Percentiles rank a stretch among this genome's conserved stretches.
Conservation (phyloP, 441 rosid species). For the Arabidopsis lyrata region DNA sequence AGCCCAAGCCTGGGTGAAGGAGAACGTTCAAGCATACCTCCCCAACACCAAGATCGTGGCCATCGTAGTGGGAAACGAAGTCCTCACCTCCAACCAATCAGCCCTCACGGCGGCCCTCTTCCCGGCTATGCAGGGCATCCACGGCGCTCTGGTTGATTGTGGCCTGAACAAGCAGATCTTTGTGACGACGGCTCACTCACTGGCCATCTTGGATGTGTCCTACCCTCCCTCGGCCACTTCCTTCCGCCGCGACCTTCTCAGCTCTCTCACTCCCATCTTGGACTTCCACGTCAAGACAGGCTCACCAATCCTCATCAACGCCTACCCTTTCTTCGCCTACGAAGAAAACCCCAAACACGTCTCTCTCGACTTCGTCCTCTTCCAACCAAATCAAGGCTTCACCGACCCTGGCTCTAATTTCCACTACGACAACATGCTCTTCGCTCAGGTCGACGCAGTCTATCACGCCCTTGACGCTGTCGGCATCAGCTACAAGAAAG, state of each 20-base stretch:
- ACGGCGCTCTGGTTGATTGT: slow-evolving; percentile 67
- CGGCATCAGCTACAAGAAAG: slow-evolving; percentile 63
- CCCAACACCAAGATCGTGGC: slow-evolving; percentile 87
- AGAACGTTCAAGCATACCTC: slow-evolving; percentile 73
- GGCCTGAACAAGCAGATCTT: slow-evolving; percentile 77
- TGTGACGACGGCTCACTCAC: slow-evolving; percentile 89
- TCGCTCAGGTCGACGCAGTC: slow-evolving; percentile 89
- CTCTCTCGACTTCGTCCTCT: slow-evolving; percentile 77
- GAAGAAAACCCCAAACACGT: slow-evolving; percentile 78
- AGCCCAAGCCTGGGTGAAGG: slow-evolving; percentile 74
- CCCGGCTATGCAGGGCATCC: slow-evolving; percentile 84
- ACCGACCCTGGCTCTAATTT: slow-evolving; percentile 69
- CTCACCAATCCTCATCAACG: slow-evolving; percentile 84
- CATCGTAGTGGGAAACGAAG: slow-evolving; percentile 87
- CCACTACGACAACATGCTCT: slow-evolving; percentile 88
- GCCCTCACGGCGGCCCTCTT: slow-evolving; percentile 59
- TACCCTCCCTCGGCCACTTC: slow-evolving; percentile 92
- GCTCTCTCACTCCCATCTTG: slow-evolving; percentile 58
- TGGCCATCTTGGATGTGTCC: slow-evolving; percentile 75
- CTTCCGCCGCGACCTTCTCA: slow-evolving; percentile 71
- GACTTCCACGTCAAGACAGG: slow-evolving; percentile 73
- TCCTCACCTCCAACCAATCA: slow-evolving; percentile 76
- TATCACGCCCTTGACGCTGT: slow-evolving; percentile 71
- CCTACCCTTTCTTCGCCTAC: slow-evolving; percentile 95
- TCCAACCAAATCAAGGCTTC: slow-evolving; percentile 80